Conservation (phyloP, 805 yeast genomes). For the Scheffersomyces ergatensis region DNA sequence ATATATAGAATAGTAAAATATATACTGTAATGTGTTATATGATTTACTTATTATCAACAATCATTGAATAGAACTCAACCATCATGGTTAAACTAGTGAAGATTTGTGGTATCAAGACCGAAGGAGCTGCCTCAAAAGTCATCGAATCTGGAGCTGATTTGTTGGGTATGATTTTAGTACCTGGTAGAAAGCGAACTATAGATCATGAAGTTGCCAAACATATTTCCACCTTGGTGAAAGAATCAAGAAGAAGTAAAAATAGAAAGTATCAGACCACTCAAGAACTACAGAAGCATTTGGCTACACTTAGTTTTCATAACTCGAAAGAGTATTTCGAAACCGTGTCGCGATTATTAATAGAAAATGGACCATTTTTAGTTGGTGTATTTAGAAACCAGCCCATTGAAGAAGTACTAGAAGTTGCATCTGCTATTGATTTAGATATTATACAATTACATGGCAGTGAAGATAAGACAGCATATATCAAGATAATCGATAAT, state of each 20-base stretch:
- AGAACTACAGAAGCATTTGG: conserved; percentile 10
- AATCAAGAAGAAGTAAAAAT: conserved; percentile 13
- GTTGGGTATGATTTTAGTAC: conserved; percentile 86
- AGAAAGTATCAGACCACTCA: conserved; percentile 16
- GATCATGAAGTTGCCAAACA: conserved; percentile 23
- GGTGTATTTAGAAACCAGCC: conserved; percentile 91
- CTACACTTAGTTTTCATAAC: conserved; percentile 6
- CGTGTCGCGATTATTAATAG: conserved; percentile 17
- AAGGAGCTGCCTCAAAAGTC: conserved; percentile 70
- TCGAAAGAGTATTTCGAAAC: conserved; percentile 29
- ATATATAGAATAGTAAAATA: not conserved
- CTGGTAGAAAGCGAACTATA: conserved; percentile 73
- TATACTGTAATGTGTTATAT: too few relatives aligned
- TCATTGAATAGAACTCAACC: too few relatives aligned
- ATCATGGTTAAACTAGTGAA: conserved; percentile 51
- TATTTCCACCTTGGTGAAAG: conserved; percentile 25
- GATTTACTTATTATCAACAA: too few relatives aligned
- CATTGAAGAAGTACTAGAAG: conserved; percentile 52
- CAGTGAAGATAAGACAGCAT: conserved; percentile 48
- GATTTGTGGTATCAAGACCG: conserved; percentile 76
- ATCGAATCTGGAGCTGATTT: conserved; percentile 69
- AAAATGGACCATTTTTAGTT: conserved; percentile 66
- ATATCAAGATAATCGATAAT: conserved; percentile 39
- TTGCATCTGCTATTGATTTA: conserved; percentile 44
- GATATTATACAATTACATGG: conserved; percentile 94